Evolutionary conservation across 176 grass and related monocot genomes (phyloP).

Genomic region (Zizania latifolia): DNA sequence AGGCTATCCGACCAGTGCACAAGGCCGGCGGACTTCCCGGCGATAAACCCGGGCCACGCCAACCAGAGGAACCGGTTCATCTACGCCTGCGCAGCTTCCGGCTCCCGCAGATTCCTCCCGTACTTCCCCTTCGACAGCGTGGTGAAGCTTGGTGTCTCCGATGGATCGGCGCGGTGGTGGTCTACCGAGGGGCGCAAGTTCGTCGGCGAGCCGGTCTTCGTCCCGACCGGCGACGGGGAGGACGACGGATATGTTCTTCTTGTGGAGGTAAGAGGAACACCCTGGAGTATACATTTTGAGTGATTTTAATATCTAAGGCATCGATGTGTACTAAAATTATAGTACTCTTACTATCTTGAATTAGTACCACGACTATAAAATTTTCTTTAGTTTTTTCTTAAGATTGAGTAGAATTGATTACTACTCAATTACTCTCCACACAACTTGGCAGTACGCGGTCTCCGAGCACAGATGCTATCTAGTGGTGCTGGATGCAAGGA

Average conservation of each 20-base stretch:
- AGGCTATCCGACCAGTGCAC: constrained; percentile 54
- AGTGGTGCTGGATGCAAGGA: constrained; percentile 67
- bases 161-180: constrained; percentile 45
- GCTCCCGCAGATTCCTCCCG: constrained; percentile 56
- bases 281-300: background rate
- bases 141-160: constrained; percentile 46
- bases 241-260: constrained; percentile 83
- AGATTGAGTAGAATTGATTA: background rate
- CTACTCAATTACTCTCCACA: background rate
- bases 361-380: too few relatives aligned
- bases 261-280: constrained; percentile 53
- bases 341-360: too few relatives aligned
- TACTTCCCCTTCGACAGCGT: constrained; percentile 82
- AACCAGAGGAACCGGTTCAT: constrained; percentile 57
- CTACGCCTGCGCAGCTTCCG: constrained; percentile 49
- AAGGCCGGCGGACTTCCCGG: constrained; percentile 62
- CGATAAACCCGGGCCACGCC: constrained; percentile 56
- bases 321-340: too few relatives aligned
- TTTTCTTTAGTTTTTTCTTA: too few relatives aligned
- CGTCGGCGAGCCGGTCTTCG: constrained; percentile 76
- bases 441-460: constrained; percentile 65
- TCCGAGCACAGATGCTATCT: constrained; percentile 65
- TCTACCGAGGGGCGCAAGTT: constrained; percentile 45
- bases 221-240: constrained; percentile 38
- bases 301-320: too few relatives aligned